These are phyloP conservation scores for Annona cherimola DNA, from an alignment of 164 flowering plant species.

Conservation along the genomic window DNA sequence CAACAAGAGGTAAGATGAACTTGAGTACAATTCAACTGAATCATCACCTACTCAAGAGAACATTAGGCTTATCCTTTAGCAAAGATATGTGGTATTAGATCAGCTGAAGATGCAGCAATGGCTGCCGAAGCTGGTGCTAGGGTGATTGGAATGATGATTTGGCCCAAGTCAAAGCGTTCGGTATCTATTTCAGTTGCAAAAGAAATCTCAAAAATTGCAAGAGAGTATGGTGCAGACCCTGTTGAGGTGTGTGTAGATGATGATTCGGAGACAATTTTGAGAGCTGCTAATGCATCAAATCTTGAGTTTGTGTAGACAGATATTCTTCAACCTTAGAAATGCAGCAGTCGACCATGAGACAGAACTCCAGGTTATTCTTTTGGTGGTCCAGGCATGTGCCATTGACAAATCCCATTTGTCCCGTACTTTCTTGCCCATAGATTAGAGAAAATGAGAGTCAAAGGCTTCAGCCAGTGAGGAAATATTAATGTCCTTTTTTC, in stretches of 20 bases:
- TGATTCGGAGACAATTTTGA: slow-evolving; percentile 61
- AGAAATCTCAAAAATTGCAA: slow-evolving; percentile 77
- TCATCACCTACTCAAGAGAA: slow-evolving; percentile 10
- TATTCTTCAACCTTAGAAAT: background rate
- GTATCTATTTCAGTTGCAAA: slow-evolving; percentile 66
- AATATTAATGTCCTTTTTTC: no score
- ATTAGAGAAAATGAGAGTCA: no score
- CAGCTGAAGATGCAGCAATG: slow-evolving; percentile 32
- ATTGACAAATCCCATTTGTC: background rate
- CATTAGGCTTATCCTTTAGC: slow-evolving; percentile 26
- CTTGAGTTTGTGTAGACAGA: slow-evolving; percentile 78
- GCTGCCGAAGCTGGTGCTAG: slow-evolving; percentile 32
- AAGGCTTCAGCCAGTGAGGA: no score
- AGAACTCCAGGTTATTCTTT: background rate
- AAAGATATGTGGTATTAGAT: slow-evolving; percentile 88
- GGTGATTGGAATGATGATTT: slow-evolving; percentile 88
- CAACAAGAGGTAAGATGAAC: background rate
- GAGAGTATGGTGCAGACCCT: slow-evolving; percentile 72
- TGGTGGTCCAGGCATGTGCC: background rate
- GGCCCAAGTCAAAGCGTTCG: slow-evolving; percentile 94
- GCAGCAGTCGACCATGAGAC: background rate
- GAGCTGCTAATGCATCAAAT: slow-evolving; percentile 55
- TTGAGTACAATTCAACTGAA: slow-evolving; percentile 6
- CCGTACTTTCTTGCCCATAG: background rate
- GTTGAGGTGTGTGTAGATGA: slow-evolving; percentile 99